Percentiles rank a stretch among this genome's conserved stretches.
These are phyloP conservation scores for Dipteronia sinensis DNA, from an alignment of 345 rosid species.

Conservation along the genomic window DNA sequence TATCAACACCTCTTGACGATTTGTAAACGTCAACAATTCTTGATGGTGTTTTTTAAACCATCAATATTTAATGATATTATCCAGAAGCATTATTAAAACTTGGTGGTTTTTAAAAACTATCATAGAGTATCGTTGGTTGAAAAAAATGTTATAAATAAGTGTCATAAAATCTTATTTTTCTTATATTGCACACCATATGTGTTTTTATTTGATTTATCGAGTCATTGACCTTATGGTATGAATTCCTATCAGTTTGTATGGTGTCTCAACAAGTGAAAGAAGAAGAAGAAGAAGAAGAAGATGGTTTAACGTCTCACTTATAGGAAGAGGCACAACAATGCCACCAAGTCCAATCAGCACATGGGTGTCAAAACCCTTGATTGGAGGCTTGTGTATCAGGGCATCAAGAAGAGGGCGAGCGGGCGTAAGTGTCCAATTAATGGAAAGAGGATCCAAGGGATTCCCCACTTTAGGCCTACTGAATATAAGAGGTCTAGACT, in stretches of 20 bases:
- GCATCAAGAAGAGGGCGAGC: constrained; percentile 43
- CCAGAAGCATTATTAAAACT: no score
- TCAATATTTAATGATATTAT: no score
- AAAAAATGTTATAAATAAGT: no score
- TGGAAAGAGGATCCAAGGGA: constrained; percentile 52
- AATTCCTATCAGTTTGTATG: neutral
- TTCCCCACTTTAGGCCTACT: constrained; percentile 70
- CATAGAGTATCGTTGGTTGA: no score
- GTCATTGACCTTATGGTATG: no score
- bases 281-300: constrained; percentile 2
- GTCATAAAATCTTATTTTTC: no score
- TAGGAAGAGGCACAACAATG: constrained; percentile 45
- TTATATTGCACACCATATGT: no score
- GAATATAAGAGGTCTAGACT: constrained; percentile 71
- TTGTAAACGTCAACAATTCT: no score
- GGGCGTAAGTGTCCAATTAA: constrained; percentile 47
- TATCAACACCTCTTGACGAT: no score
- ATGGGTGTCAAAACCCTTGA: constrained; percentile 50
- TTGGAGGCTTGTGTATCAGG: constrained; percentile 48
- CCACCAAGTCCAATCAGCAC: constrained; percentile 50
- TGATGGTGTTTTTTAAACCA: no score
- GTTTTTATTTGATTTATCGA: no score
- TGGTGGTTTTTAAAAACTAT: no score
- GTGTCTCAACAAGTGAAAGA: neutral
- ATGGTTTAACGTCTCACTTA: constrained; percentile 51